Conservation (phyloP, 2,329 filamentous ascomycete species). For the Trichoderma pleuroti region DNA sequence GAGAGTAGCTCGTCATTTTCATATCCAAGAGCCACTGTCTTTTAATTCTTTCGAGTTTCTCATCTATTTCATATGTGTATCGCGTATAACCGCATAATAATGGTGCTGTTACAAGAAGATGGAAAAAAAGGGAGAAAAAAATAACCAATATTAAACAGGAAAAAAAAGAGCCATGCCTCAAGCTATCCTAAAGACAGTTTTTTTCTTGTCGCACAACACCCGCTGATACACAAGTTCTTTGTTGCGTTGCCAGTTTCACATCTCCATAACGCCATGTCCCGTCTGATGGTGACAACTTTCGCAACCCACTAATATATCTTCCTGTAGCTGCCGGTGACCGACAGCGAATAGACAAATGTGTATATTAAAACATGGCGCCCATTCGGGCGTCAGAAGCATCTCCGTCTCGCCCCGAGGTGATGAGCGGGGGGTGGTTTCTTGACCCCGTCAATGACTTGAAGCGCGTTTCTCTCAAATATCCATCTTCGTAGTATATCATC, state of each 20-base stretch:
- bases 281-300: conserved; percentile 17
- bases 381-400: neutral
- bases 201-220: neutral
- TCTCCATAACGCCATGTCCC: conserved; percentile 23
- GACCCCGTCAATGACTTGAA: neutral
- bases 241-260: conserved; percentile 11
- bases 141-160: neutral
- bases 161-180: conserved; percentile 12
- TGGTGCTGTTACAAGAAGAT: neutral
- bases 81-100: neutral
- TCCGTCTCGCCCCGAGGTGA: neutral
- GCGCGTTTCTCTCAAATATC: conserved; percentile 2
- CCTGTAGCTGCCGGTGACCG: neutral
- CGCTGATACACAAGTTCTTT: conserved; percentile 12
- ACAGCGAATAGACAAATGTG: neutral
- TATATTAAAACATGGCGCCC: conserved; percentile 9
- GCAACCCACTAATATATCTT: conserved; percentile 10
- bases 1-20: neutral
- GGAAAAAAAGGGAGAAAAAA: neutral
- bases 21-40: neutral
- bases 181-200: conserved; percentile 16
- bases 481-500: conserved; percentile 15
- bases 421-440: neutral
- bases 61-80: conserved; percentile 1
- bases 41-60: neutral